A percentile compares a stretch with the other conserved stretches of the same genome.
These are phyloP conservation scores for Tuber indicum DNA, from an alignment of 495 filamentous ascomycete species.

Conservation along the genomic window DNA sequence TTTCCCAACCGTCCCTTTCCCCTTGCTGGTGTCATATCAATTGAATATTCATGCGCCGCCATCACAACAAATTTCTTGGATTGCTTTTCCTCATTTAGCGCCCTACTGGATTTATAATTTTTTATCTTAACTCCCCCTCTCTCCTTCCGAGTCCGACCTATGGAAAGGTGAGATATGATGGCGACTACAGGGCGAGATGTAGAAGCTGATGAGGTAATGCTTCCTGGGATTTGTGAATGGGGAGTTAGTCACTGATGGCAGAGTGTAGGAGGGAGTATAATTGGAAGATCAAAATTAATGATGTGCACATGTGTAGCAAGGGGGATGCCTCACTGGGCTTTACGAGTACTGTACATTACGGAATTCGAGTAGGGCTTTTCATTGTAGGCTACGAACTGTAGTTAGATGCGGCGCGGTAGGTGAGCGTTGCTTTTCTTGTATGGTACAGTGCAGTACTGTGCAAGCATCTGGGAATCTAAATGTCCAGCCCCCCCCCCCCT, in stretches of 20 bases:
- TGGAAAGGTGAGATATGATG: neutral
- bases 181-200: neutral
- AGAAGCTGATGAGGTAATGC: neutral
- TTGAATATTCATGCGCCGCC: neutral
- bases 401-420: too few relatives aligned
- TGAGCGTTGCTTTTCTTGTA: too few relatives aligned
- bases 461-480: neutral
- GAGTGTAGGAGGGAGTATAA: neutral
- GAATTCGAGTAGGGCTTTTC: neutral
- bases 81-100: neutral
- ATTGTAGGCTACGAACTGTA: too few relatives aligned
- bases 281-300: neutral
- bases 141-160: neutral
- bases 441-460: too few relatives aligned
- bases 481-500: neutral
- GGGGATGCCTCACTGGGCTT: neutral
- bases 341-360: neutral
- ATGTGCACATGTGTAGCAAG: neutral
- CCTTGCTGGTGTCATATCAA: neutral
- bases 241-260: neutral
- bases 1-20: neutral
- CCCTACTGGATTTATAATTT: neutral
- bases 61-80: neutral
- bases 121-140: neutral
- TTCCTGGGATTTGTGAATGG: neutral